Base-by-base conservation (phyloP, 768 basidiomycete species). In the Rhodotorula sphaerocarpa region DNA sequence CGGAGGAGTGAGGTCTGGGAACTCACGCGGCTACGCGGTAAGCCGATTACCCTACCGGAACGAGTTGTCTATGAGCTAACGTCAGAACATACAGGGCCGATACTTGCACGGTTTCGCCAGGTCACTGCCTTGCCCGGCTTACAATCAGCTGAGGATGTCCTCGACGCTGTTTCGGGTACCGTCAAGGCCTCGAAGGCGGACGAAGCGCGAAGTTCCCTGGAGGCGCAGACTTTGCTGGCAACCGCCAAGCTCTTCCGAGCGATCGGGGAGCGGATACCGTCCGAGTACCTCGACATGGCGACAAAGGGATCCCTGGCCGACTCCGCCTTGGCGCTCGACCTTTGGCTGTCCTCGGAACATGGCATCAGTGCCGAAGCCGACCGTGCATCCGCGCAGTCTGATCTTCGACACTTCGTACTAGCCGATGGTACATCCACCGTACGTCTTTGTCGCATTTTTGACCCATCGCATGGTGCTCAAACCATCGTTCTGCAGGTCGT, bases 1-100 rank as follows among this genome's bases (percentile, higher is more conserved):
- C 53, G 45, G 0, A 58, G 67, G 25, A 59, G 62, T 10, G 67
- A 68, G 21, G 61, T 68, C 51, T 68, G 62, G 59, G 67, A 68
- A 31, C 27, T 57, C 0, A 20, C 50, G 16, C 23, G 47, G 9
- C n/a, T n/a, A n/a, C n/a, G n/a, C n/a, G n/a, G n/a, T n/a, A n/a
- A n/a, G n/a, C n/a, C n/a, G n/a, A n/a, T n/a, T n/a, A n/a, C n/a
- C n/a, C n/a, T n/a, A n/a, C n/a, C n/a, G n/a, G n/a, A n/a, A n/a
- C n/a, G n/a, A n/a, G n/a, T n/a, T n/a, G n/a, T n/a, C n/a, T n/a
- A n/a, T n/a, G n/a, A n/a, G n/a, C n/a, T n/a, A n/a, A n/a, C n/a
- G n/a, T n/a, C n/a, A n/a, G n/a, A n/a, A n/a, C n/a, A n/a, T n/a
- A n/a, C n/a, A n/a, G n/a, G n/a, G n/a, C n/a, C n/a, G n/a, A n/a